Conservation (phyloP, 345 rosid species). For the Eutrema japonicum region DNA sequence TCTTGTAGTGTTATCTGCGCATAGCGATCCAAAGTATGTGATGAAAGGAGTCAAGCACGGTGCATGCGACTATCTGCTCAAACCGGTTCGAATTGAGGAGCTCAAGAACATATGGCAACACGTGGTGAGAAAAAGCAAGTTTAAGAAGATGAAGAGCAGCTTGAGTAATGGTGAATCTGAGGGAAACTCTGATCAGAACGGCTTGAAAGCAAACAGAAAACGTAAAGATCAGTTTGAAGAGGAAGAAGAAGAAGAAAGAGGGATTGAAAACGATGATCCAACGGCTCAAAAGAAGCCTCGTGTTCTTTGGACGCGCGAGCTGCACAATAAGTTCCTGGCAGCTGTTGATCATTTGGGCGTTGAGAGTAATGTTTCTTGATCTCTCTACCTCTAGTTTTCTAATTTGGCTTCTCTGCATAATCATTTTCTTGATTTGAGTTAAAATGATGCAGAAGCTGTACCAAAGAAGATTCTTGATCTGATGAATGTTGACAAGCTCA, state of each 20-base stretch:
- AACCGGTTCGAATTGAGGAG: constrained; percentile 89
- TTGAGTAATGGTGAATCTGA: constrained; percentile 42
- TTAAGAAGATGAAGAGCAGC: constrained; percentile 52
- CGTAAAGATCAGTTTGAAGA: constrained; percentile 68
- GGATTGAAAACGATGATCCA: constrained; percentile 66
- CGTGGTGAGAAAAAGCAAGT: constrained; percentile 71
- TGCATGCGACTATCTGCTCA: constrained; percentile 87
- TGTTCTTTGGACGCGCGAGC: constrained; percentile 80
- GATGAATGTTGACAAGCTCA: constrained; percentile 85
- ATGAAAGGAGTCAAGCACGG: constrained; percentile 93
- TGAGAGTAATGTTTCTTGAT: constrained; percentile 64
- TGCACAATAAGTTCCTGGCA: constrained; percentile 73
- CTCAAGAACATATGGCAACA: constrained; percentile 98
- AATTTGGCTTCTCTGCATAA: not conserved
- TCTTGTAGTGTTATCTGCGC: constrained; percentile 78
- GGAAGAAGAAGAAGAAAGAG: constrained; percentile 56
- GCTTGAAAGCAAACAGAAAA: constrained; percentile 56
- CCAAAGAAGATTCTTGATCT: constrained; percentile 92
- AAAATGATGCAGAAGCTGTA: constrained; percentile 75
- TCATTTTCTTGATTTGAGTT: constrained; percentile 24
- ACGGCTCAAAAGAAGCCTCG: constrained; percentile 82
- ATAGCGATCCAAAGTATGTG: constrained; percentile 77
- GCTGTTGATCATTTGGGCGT: constrained; percentile 81
- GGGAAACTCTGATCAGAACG: constrained; percentile 47
- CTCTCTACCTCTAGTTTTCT: not conserved